Percentiles rank a stretch among this genome's conserved stretches.
These are phyloP conservation scores for Podaxis carcinomalis DNA, from an alignment of 768 basidiomycete genomes.

Conservation along the genomic window DNA sequence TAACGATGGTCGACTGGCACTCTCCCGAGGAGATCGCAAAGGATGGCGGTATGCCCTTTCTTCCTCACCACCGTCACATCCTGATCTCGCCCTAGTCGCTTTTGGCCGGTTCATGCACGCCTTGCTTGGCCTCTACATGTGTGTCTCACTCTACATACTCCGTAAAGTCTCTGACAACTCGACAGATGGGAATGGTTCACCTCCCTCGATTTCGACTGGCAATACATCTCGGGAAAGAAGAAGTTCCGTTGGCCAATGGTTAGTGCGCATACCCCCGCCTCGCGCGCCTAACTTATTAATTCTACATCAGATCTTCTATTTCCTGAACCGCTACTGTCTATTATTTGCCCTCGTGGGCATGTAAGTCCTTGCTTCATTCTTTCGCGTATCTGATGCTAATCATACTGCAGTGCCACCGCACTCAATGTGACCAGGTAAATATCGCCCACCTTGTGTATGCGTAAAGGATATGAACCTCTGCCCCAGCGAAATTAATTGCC, in stretches of 20 bases:
- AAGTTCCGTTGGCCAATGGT: slow-evolving; percentile 69
- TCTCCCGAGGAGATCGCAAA: slow-evolving; percentile 41
- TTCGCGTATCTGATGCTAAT: background rate
- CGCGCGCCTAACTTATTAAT: background rate
- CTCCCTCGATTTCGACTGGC: slow-evolving; percentile 62
- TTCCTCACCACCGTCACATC: background rate
- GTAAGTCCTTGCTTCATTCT: slow-evolving; percentile 32
- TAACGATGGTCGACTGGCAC: slow-evolving; percentile 55
- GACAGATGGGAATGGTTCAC: slow-evolving; percentile 65
- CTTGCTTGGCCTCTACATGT: slow-evolving; percentile 59
- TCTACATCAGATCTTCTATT: slow-evolving; percentile 56
- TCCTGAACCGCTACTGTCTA: slow-evolving; percentile 62
- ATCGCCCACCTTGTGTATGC: background rate
- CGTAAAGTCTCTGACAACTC: background rate
- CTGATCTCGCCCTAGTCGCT: slow-evolving; percentile 25
- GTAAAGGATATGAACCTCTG: background rate
- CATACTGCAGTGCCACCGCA: slow-evolving; percentile 41
- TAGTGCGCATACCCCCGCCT: background rate
- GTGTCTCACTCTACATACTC: slow-evolving; percentile 17
- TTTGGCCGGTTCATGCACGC: slow-evolving; percentile 58
- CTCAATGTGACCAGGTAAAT: slow-evolving; percentile 52
- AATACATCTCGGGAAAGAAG: slow-evolving; percentile 51
- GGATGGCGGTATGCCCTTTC: slow-evolving; percentile 37
- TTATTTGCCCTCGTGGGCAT: slow-evolving; percentile 66
- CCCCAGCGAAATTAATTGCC: slow-evolving; percentile 53